Base-by-base conservation (phyloP, 208 protist genomes). In the Crithidia fasciculata region DNA sequence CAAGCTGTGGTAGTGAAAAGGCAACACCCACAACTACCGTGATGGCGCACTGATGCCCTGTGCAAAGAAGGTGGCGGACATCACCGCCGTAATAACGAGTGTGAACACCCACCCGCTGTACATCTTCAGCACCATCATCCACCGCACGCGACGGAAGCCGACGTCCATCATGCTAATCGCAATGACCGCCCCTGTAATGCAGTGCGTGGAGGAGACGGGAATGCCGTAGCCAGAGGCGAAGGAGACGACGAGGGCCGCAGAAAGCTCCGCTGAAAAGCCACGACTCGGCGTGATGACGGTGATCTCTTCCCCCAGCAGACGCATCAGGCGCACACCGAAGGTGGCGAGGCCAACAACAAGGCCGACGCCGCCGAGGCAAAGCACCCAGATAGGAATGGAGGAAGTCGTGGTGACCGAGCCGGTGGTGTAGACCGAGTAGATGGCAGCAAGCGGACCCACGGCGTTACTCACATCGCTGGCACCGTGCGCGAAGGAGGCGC, bases 191-290 rank as follows among this genome's bases (percentile, higher is more conserved):
- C 95, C 95, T 12, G 92, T 92, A 63, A 94, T 96, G 72, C 89
- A 93, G 80, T 98, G 93, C 9, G 95, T 98, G 15, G 92, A 96
- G 3, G 86, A 94, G 41, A 98, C 87, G 44, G 93, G 92, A 54
- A 96, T 82, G 55, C 86, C 87, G 60, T 87, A 89, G 64, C 69
- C 80, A 18, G 90, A 95, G 39, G 90, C 88, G 58, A 95, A 82
- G 44, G 94, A 90, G 6, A 97, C 83, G 36, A 92, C 86, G 0
- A 93, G 57, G 10, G 91, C 91, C 10, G 86, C 81, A 16, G 88
- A 83, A 12, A 95, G 83, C 74, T 95, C 87, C 18, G 88, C 88
- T n/a, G 83, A 87, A 83, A 89, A 93, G 16, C 84, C 84, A 40
- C 84, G 83, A 69, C 84, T 88, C 16, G 88, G 85, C 3, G 93